Conservation (phyloP, 495 filamentous ascomycete genomes). For the Penicillium pulvis region DNA sequence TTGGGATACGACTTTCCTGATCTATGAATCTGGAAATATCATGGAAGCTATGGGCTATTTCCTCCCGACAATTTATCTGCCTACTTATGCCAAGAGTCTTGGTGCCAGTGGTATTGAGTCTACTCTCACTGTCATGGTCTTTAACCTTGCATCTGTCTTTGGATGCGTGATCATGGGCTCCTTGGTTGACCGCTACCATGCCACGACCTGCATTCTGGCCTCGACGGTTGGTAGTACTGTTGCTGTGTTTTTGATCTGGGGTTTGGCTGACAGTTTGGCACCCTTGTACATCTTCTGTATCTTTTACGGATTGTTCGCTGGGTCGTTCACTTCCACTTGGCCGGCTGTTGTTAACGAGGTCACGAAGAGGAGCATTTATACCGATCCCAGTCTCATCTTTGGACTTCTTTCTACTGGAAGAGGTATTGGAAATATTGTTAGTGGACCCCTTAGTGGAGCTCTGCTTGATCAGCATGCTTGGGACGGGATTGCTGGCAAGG, state of each 20-base stretch:
- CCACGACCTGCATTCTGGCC: constrained; percentile 56
- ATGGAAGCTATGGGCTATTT: constrained; percentile 63
- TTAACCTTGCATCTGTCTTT: constrained; percentile 56
- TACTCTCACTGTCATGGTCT: constrained; percentile 48
- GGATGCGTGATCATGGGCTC: constrained; percentile 59
- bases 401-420: constrained; percentile 57
- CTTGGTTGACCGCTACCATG: constrained; percentile 57
- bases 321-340: constrained; percentile 58
- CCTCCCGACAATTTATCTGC: constrained; percentile 61
- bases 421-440: constrained; percentile 61
- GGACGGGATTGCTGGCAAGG: constrained; percentile 24
- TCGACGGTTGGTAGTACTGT: constrained; percentile 55
- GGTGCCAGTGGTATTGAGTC: constrained; percentile 35
- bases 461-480: constrained; percentile 38
- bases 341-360: constrained; percentile 57
- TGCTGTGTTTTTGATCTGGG: constrained; percentile 68
- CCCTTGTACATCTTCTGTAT: constrained; percentile 61
- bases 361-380: constrained; percentile 31
- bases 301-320: constrained; percentile 65
- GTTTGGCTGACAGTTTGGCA: constrained; percentile 51
- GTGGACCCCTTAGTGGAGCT: constrained; percentile 58
- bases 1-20: constrained; percentile 43
- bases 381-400: constrained; percentile 56
- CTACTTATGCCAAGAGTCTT: constrained; percentile 54
- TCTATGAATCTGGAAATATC: constrained; percentile 56